Percentiles rank a stretch among this genome's conserved stretches.
Conservation (phyloP, 352 stramenopile species). For the Blastocystis sp. region DNA sequence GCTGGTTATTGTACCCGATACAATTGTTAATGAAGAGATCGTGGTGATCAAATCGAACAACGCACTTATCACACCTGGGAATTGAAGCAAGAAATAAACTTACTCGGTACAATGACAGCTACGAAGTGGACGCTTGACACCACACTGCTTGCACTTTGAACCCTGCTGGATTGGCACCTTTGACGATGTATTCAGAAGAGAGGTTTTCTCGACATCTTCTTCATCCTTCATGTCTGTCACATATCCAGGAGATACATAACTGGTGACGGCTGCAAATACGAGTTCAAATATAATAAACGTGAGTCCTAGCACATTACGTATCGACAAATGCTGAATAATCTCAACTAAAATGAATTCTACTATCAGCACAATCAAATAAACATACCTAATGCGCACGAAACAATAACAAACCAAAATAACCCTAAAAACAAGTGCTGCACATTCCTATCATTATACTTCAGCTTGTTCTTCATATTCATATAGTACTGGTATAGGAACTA, state of each 20-base stretch:
- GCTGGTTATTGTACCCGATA: constrained; percentile 47
- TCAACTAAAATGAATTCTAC: background rate
- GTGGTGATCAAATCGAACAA: constrained; percentile 49
- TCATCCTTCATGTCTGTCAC: constrained; percentile 18
- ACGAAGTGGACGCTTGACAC: constrained; percentile 20
- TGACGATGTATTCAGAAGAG: background rate
- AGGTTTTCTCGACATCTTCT: constrained; percentile 42
- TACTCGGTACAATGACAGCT: constrained; percentile 18
- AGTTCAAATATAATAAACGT: background rate
- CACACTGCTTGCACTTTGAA: background rate
- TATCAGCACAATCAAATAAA: background rate
- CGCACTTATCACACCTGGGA: constrained; percentile 16
- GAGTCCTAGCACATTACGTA: background rate
- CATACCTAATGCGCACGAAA: background rate
- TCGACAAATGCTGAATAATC: background rate
- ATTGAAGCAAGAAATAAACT: background rate
- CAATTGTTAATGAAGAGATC: constrained; percentile 53
- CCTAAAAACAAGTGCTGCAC: constrained; percentile 3
- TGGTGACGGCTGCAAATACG: background rate
- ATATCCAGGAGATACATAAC: constrained; percentile 18
- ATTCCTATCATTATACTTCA: background rate
- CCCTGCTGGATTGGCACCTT: background rate
- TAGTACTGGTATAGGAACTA: constrained; percentile 14
- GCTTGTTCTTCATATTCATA: background rate
- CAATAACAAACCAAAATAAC: background rate